A percentile compares a stretch with the other conserved stretches of the same genome.
These are phyloP conservation scores for Trichoderma brevicompactum DNA, from an alignment of 2,329 filamentous ascomycete species.

Conservation along the genomic window DNA sequence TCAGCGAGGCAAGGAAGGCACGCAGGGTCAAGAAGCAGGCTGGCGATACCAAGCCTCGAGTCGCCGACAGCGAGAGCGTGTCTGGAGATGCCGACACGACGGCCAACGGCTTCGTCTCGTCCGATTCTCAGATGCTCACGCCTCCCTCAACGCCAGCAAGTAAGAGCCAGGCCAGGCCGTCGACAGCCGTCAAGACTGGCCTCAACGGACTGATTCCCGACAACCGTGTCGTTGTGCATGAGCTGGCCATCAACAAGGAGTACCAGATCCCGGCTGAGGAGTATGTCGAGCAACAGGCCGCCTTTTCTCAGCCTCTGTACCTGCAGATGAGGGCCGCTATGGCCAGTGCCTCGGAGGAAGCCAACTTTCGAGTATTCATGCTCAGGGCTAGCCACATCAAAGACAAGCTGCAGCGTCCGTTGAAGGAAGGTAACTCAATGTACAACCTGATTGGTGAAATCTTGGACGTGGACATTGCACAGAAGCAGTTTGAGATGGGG, in stretches of 20 bases:
- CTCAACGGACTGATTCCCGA: conserved; percentile 65
- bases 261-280: conserved; percentile 70
- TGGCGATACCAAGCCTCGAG: conserved; percentile 72
- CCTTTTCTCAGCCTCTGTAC: conserved; percentile 55
- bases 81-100: conserved; percentile 46
- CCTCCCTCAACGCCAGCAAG: conserved; percentile 57
- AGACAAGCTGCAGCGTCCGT: conserved; percentile 71
- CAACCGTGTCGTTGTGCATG: conserved; percentile 77
- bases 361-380: conserved; percentile 69
- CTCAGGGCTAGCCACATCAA: conserved; percentile 72
- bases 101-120: conserved; percentile 44
- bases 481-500: conserved; percentile 69
- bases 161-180: conserved; percentile 46
- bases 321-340: conserved; percentile 67
- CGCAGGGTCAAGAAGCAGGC: conserved; percentile 67
- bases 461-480: conserved; percentile 72
- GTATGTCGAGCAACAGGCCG: conserved; percentile 60
- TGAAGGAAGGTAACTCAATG: conserved; percentile 73
- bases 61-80: conserved; percentile 59
- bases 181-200: conserved; percentile 42
- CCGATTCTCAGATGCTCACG: conserved; percentile 56
- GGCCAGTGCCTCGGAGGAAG: conserved; percentile 65
- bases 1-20: conserved; percentile 70
- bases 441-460: conserved; percentile 75
- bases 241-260: conserved; percentile 78